Evolutionary conservation across 2,329 filamentous ascomycete species (phyloP).

Genomic region (Dothiorella sarmentorum): DNA sequence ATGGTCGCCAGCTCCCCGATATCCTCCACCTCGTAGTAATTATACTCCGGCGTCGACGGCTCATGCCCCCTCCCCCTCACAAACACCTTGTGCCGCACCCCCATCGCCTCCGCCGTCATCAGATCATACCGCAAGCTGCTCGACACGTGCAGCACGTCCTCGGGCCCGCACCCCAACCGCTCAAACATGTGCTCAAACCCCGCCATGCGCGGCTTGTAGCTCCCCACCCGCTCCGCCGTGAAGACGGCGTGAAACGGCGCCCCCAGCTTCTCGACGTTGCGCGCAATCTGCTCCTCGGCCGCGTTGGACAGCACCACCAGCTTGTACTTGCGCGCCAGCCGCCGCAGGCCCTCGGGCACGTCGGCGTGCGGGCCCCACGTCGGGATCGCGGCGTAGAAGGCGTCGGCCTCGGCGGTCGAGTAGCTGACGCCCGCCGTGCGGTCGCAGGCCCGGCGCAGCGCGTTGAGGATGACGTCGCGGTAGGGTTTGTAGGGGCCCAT

Average conservation of each 20-base stretch:
- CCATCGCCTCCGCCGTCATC: slow-evolving; percentile 16
- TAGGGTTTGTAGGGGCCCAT: slow-evolving; percentile 17
- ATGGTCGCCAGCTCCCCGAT: slow-evolving; percentile 5
- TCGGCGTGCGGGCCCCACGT: slow-evolving; percentile 16
- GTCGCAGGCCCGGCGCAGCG: slow-evolving; percentile 7
- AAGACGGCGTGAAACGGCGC: slow-evolving; percentile 15
- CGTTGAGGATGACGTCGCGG: slow-evolving; percentile 14
- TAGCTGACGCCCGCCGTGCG: background rate
- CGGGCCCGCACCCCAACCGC: slow-evolving; percentile 11
- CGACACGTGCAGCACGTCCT: slow-evolving; percentile 15
- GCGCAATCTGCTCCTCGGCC: slow-evolving; percentile 15
- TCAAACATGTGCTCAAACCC: slow-evolving; percentile 17
- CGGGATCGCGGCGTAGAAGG: slow-evolving; percentile 14
- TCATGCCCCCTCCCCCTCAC: slow-evolving; percentile 10
- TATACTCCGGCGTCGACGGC: slow-evolving; percentile 12
- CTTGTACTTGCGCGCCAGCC: slow-evolving; percentile 11
- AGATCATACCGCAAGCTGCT: slow-evolving; percentile 14
- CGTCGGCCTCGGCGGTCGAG: background rate
- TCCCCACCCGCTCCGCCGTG: slow-evolving; percentile 14
- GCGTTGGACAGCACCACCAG: slow-evolving; percentile 17
- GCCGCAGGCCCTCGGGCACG: slow-evolving; percentile 1
- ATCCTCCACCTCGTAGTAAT: slow-evolving; percentile 14
- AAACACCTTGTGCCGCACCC: slow-evolving; percentile 10
- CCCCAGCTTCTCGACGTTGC: slow-evolving; percentile 15
- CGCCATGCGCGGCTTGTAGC: slow-evolving; percentile 18